Evolutionary conservation across 129 eudicot species (phyloP).

Genomic region (Lactuca sativa): DNA sequence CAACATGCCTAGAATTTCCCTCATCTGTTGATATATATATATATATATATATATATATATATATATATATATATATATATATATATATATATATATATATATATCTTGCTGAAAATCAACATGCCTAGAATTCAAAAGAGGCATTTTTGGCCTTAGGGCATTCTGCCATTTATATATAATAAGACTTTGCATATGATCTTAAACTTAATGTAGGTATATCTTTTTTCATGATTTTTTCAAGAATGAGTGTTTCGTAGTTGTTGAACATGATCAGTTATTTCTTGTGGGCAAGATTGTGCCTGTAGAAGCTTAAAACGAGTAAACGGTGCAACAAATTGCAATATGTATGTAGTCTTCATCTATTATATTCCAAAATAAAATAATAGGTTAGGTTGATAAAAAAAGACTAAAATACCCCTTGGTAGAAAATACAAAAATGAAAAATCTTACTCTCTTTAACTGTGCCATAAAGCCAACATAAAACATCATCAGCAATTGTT

Average conservation of each 20-base stretch:
- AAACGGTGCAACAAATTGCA: conserved; percentile 82
- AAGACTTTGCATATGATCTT: neutral
- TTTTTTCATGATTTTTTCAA: too few relatives aligned
- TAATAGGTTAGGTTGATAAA: neutral
- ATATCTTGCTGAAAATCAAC: conserved; percentile 22
- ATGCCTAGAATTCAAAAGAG: conserved; percentile 22
- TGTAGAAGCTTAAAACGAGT: conserved; percentile 89
- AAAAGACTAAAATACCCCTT: neutral
- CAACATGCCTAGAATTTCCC: too few relatives aligned
- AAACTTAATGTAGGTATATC: too few relatives aligned
- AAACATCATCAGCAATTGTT: conserved; percentile 94
- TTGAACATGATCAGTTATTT: conserved; percentile 66
- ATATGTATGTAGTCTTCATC: conserved; percentile 93
- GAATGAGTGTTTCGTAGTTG: conserved; percentile 42
- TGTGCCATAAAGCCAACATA: conserved; percentile 99
- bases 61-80: too few relatives aligned
- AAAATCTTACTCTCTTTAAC: conserved; percentile 84
- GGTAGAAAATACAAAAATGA: neutral
- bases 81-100: neutral
- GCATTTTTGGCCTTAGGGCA: conserved; percentile 33
- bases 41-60: too few relatives aligned
- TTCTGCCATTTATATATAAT: conserved; percentile 9
- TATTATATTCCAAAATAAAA: conserved; percentile 31
- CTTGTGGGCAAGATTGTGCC: conserved; percentile 86
- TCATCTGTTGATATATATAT: too few relatives aligned